A percentile compares a stretch with the other conserved stretches of the same genome.
These are phyloP conservation scores for Rubroboletus satanas DNA, from an alignment of 768 basidiomycete genomes.

Conservation along the genomic window DNA sequence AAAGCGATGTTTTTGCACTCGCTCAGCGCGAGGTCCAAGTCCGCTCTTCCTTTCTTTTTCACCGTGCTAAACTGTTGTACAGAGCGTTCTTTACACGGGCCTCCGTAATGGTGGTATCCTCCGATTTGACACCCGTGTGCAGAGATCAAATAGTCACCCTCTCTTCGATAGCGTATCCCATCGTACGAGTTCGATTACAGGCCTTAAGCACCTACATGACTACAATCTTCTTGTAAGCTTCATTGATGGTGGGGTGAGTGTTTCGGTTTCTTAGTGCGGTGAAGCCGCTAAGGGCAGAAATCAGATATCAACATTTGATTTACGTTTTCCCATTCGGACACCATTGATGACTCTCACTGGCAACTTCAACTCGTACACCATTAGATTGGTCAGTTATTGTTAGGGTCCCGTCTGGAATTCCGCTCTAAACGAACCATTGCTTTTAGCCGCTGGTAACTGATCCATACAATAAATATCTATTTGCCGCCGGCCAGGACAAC, in stretches of 20 bases:
- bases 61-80: neutral
- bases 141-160: conserved; percentile 33
- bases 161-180: conserved; percentile 38
- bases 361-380: conserved; percentile 53
- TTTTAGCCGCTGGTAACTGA: conserved; percentile 60
- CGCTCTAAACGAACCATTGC: conserved; percentile 2
- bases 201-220: conserved; percentile 48
- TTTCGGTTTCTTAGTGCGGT: neutral
- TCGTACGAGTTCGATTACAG: conserved; percentile 47
- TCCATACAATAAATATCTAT: conserved; percentile 53
- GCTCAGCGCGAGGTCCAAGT: conserved; percentile 45
- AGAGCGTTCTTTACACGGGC: conserved; percentile 55
- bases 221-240: conserved; percentile 54
- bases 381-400: conserved; percentile 44
- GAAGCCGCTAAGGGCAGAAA: neutral
- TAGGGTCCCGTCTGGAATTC: neutral
- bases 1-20: conserved; percentile 65
- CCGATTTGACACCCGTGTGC: conserved; percentile 54
- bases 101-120: conserved; percentile 56
- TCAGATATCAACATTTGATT: conserved; percentile 60
- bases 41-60: neutral
- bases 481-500: conserved; percentile 65
- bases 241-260: conserved; percentile 56
- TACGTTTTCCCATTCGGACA: conserved; percentile 46
- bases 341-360: conserved; percentile 51